These are phyloP conservation scores for Phytopythium helicoides DNA, from an alignment of 352 stramenopile genomes.

Conservation along the genomic window DNA sequence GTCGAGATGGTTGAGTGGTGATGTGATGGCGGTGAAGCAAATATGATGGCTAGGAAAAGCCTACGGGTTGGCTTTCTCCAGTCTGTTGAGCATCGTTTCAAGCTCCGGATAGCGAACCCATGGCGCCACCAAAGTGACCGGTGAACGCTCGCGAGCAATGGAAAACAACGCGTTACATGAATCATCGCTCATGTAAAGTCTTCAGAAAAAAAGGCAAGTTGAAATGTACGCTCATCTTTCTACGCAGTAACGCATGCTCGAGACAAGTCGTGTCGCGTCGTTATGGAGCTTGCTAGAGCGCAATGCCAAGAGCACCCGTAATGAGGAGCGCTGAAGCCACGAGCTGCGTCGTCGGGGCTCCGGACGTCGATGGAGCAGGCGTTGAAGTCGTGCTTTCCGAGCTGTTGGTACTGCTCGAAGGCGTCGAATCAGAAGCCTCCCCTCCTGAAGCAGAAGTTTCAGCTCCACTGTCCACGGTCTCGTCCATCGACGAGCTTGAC, in stretches of 20 bases:
- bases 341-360: background rate
- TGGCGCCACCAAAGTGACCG: background rate
- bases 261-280: background rate
- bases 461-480: too few relatives aligned
- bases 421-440: too few relatives aligned
- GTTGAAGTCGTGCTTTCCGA: constrained; percentile 2
- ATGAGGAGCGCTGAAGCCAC: constrained; percentile 3
- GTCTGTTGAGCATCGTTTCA: background rate
- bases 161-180: too few relatives aligned
- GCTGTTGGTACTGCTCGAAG: background rate
- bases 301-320: background rate
- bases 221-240: background rate
- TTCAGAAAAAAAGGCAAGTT: too few relatives aligned
- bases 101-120: background rate
- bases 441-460: too few relatives aligned
- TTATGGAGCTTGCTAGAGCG: background rate
- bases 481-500: background rate
- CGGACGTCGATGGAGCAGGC: background rate
- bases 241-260: background rate
- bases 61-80: too few relatives aligned
- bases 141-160: too few relatives aligned
- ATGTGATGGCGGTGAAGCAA: too few relatives aligned
- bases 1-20: too few relatives aligned
- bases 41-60: background rate
- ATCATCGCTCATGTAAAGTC: too few relatives aligned